Conservation (phyloP, 1,284 basidiomycete species). For the Fistulinella cinereoalba region DNA sequence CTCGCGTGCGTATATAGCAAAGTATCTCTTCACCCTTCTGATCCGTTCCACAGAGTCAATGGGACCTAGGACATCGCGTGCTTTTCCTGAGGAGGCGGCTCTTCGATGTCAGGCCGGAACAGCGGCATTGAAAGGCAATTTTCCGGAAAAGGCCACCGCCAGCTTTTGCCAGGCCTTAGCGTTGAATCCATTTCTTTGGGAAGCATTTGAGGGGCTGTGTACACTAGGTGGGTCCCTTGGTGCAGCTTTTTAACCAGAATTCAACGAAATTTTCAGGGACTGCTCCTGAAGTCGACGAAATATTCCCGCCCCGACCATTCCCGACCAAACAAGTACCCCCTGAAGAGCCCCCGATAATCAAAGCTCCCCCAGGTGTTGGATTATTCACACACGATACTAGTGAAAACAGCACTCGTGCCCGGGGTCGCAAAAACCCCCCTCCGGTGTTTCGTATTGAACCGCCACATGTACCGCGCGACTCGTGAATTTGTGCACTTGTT, state of each 20-base stretch:
- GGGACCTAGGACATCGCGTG: slow-evolving; percentile 45
- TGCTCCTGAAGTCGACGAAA: slow-evolving; percentile 62
- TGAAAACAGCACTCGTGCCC: slow-evolving; percentile 51
- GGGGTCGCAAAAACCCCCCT: slow-evolving; percentile 51
- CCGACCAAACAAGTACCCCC: slow-evolving; percentile 53
- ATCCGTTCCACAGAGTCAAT: slow-evolving; percentile 45
- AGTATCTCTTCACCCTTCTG: slow-evolving; percentile 10
- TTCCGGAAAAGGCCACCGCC: slow-evolving; percentile 64
- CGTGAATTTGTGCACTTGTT: slow-evolving; percentile 43
- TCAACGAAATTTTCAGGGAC: slow-evolving; percentile 46
- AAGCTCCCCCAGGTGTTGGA: slow-evolving; percentile 45
- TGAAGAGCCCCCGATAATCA: slow-evolving; percentile 47
- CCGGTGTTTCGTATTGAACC: slow-evolving; percentile 56
- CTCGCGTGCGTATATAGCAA: slow-evolving; percentile 47
- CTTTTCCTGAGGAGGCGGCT: slow-evolving; percentile 63
- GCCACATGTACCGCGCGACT: slow-evolving; percentile 52
- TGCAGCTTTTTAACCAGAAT: slow-evolving; percentile 5
- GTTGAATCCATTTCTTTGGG: slow-evolving; percentile 85
- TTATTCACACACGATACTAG: slow-evolving; percentile 77
- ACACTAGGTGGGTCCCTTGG: slow-evolving; percentile 58
- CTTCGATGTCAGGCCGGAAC: slow-evolving; percentile 68
- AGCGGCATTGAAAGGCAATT: slow-evolving; percentile 72
- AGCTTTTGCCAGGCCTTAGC: slow-evolving; percentile 74
- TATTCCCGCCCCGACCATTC: slow-evolving; percentile 63
- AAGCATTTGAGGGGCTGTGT: slow-evolving; percentile 90